Evolutionary conservation across 148 eudicot genomes (phyloP).

Genomic region (Dysphania ambrosioides): DNA sequence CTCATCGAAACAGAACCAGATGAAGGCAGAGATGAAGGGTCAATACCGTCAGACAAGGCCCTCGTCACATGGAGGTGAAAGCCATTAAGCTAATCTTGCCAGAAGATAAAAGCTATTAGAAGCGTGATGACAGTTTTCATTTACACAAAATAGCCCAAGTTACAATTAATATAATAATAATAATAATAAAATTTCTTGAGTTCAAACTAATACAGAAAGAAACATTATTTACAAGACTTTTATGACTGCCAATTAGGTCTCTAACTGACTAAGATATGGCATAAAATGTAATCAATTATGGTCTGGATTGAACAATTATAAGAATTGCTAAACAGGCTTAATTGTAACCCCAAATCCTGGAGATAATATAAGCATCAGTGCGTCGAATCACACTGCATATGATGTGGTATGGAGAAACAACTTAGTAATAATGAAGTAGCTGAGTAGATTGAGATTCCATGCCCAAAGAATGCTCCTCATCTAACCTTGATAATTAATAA

Average conservation of each 20-base stretch:
- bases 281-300: too few relatives aligned
- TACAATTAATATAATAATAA: not conserved
- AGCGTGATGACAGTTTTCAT: not conserved
- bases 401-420: too few relatives aligned
- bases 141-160: not conserved
- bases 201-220: not conserved
- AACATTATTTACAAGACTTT: not conserved
- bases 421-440: too few relatives aligned
- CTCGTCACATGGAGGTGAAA: slow-evolving; percentile 72
- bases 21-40: slow-evolving; percentile 37
- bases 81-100: slow-evolving; percentile 60
- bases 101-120: slow-evolving; percentile 14
- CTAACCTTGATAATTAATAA: too few relatives aligned
- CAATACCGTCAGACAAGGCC: slow-evolving; percentile 39
- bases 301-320: too few relatives aligned
- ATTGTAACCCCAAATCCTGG: not conserved
- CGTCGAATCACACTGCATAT: too few relatives aligned
- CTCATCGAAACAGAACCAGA: slow-evolving; percentile 45
- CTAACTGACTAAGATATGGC: too few relatives aligned
- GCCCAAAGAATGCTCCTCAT: too few relatives aligned
- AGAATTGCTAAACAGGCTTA: not conserved
- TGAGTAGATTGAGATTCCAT: too few relatives aligned
- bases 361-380: not conserved
- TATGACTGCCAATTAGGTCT: not conserved
- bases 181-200: not conserved